Base-by-base conservation (phyloP, 768 basidiomycete genomes). In the Rhizopogon roseolus region DNA sequence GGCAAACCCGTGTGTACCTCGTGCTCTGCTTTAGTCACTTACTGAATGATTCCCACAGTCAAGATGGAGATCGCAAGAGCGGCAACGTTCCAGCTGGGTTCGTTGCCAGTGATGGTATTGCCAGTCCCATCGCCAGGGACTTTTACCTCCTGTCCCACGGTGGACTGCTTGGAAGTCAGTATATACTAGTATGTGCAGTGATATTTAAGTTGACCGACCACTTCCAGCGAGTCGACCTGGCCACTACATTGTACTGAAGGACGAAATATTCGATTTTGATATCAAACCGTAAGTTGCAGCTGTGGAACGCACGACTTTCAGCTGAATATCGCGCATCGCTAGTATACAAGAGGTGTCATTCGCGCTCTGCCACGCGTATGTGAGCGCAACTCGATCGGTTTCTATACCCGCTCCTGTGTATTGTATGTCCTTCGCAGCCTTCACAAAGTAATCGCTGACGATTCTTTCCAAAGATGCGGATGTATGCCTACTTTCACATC, bases 381-480 rank as follows among this genome's bases (percentile, higher is more conserved):
- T 78, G 5, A 71, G 80, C 13, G 75, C 81, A 7, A 84, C 81
- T 2, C 72, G 81, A 5, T 75, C 79, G 0, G 81, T 84, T 1
- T 81, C 80, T 6, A 81, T 83, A n/a, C 82, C 82, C 0, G 80
- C 82, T 0, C 82, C 82, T 0, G 81, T 85, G 0, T 84, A 84
- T 55, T 84, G 80, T 82, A 59, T 62, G 80, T 69, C 29, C 38
- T 39, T 11, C 5, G 22, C 25, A 39, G 7, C 10, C 36, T 28
- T 22, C 36, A 10, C 27, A 0, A 13, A 28, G 32, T 27, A n/a
- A 41, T 17, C 27, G 17, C 16, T 39, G 17, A 14, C 27, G 25
- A 6, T 19, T 45, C 40, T 13, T 50, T n/a, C 28, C 17, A 61
- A 50, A 82, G 82, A 83, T 68, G 82, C 82, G 19, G 81, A 84